Percentiles rank a stretch among this genome's conserved stretches.
phyloP scores from a whole-genome alignment of 2,329 filamentous ascomycete genomes.

The Calonectria multiphialidica region DNA sequence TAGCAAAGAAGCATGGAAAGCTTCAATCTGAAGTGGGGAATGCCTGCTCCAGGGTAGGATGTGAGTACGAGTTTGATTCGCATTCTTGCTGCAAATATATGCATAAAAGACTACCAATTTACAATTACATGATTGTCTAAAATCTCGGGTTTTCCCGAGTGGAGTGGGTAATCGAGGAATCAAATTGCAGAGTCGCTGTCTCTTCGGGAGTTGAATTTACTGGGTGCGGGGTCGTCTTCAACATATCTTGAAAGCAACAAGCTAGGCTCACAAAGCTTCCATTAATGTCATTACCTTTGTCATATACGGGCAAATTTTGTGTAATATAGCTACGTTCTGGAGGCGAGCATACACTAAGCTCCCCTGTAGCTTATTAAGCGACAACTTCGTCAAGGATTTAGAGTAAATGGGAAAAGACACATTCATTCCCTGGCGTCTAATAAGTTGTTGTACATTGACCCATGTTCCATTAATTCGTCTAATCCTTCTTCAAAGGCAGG shows the following conservation, averaged over 20 bases:
- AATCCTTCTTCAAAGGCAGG: slow-evolving; percentile 90
- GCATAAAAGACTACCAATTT: no score
- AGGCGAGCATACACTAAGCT: background rate
- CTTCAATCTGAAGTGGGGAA: background rate
- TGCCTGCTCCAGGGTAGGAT: background rate
- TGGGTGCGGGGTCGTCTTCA: background rate
- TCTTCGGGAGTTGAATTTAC: background rate
- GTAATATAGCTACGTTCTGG: no score
- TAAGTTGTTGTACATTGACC: slow-evolving; percentile 49
- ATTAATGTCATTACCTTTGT: background rate
- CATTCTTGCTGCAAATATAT: background rate
- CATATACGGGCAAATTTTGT: no score
- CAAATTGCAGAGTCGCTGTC: no score
- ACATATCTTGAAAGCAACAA: background rate
- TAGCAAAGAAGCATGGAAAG: no score
- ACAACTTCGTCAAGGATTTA: background rate
- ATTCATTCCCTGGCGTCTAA: slow-evolving; percentile 41
- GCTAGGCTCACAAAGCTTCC: background rate
- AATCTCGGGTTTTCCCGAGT: no score
- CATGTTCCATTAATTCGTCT: slow-evolving; percentile 46
- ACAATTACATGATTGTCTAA: no score
- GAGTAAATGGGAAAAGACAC: slow-evolving; percentile 24
- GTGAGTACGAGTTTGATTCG: background rate
- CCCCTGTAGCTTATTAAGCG: background rate
- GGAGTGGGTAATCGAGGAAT: no score